Percentiles rank a stretch among this genome's conserved stretches.
These are phyloP conservation scores for Aspergillus calidoustus DNA, from an alignment of 2,329 filamentous ascomycete species.

Conservation along the genomic window DNA sequence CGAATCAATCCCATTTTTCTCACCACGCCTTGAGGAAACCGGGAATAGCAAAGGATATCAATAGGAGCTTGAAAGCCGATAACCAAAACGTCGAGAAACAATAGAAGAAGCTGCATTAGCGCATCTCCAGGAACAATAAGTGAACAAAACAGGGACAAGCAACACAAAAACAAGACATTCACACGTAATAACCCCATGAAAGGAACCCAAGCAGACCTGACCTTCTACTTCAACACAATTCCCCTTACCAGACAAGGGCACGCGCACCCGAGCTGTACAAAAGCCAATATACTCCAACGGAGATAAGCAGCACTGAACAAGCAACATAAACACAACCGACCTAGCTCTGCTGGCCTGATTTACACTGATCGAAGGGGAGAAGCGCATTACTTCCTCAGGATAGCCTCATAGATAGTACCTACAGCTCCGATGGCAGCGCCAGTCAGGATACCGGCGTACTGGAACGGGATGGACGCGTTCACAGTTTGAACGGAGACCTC, in stretches of 20 bases:
- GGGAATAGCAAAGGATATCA: slow-evolving; percentile 20
- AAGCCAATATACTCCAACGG: background rate
- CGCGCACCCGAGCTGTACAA: background rate
- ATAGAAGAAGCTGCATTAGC: background rate
- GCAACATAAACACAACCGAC: background rate
- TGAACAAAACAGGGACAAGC: background rate
- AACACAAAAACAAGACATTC: slow-evolving; percentile 4
- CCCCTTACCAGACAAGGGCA: background rate
- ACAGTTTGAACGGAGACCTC: slow-evolving; percentile 42
- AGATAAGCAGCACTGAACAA: background rate
- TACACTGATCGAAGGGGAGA: background rate
- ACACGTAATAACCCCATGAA: background rate
- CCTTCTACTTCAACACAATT: background rate
- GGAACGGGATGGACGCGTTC: slow-evolving; percentile 44
- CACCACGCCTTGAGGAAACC: slow-evolving; percentile 18
- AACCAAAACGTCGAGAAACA: background rate
- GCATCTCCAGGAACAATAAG: background rate
- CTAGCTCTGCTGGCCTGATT: background rate
- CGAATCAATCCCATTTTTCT: slow-evolving; percentile 9
- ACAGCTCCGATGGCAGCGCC: slow-evolving; percentile 47
- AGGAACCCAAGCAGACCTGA: background rate
- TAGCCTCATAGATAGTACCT: slow-evolving; percentile 52
- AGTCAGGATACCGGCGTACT: slow-evolving; percentile 45
- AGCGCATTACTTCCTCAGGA: slow-evolving; percentile 44
- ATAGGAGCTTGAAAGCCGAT: background rate